Evolutionary conservation across 2,329 filamentous ascomycete genomes (phyloP).

Genomic region (Neurospora sp.): DNA sequence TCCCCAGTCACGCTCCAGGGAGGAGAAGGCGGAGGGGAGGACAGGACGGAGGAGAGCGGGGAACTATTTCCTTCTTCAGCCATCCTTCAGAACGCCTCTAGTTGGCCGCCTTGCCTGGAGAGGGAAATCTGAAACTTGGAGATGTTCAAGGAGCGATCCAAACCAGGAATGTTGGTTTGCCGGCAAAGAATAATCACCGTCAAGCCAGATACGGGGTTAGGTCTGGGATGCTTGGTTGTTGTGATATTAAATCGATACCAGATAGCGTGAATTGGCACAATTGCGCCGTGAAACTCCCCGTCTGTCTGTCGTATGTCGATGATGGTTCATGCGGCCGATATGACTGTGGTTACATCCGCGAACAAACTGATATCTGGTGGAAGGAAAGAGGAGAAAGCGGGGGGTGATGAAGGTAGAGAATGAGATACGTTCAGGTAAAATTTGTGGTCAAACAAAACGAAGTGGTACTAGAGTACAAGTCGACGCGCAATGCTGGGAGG

Average conservation of each 20-base stretch:
- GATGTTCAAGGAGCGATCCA: background rate
- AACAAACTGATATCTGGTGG: background rate
- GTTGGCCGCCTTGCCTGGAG: background rate
- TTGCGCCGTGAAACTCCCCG: background rate
- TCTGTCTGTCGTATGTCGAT: background rate
- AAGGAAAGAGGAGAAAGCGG: background rate
- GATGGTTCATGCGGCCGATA: background rate
- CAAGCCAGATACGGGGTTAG: background rate
- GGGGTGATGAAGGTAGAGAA: background rate
- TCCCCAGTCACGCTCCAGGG: background rate
- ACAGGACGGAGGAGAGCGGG: background rate
- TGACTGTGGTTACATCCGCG: background rate
- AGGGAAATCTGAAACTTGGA: background rate
- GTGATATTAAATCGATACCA: background rate
- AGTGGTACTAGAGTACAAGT: background rate
- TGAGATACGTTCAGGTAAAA: background rate
- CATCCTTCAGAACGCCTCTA: background rate
- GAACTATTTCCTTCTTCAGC: background rate
- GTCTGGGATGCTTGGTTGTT: background rate
- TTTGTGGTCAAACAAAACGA: background rate
- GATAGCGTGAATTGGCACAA: background rate
- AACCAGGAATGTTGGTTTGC: background rate
- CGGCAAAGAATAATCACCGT: background rate
- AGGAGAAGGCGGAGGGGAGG: background rate
- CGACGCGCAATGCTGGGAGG: background rate